phyloP scores from a whole-genome alignment of 2,329 filamentous ascomycete genomes.

The Delphinella strobiligena region DNA sequence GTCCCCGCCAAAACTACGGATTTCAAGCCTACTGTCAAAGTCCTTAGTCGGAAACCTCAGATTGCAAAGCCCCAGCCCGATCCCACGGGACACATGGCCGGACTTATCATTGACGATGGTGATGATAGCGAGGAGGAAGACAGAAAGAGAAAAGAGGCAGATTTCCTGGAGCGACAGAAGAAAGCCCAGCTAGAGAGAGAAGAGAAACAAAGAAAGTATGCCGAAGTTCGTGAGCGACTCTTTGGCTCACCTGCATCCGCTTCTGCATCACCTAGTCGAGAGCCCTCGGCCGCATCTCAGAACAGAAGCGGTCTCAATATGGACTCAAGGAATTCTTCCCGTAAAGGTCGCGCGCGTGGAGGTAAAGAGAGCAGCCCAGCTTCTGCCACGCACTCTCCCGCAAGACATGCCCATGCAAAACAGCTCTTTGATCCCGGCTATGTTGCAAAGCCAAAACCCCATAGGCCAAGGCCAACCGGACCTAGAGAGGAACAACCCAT shows the following conservation, averaged over 20 bases:
- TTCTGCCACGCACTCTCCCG: constrained; percentile 24
- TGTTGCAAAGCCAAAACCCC: constrained; percentile 45
- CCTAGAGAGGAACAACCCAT: constrained; percentile 56
- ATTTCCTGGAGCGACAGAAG: constrained; percentile 63
- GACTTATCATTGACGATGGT: constrained; percentile 33
- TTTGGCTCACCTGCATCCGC: constrained; percentile 49
- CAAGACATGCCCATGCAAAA: constrained; percentile 18
- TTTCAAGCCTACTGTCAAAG: constrained; percentile 72
- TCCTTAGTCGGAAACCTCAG: constrained; percentile 68
- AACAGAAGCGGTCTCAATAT: constrained; percentile 8
- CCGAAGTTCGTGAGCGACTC: constrained; percentile 76
- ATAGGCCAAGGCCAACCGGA: constrained; percentile 33
- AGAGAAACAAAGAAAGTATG: constrained; percentile 82
- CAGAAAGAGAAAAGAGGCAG: constrained; percentile 49
- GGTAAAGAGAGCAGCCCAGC: constrained; percentile 23
- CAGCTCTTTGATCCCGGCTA: constrained; percentile 73
- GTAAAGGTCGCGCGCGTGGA: constrained; percentile 18
- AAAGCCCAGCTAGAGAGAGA: constrained; percentile 70
- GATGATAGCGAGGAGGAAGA: constrained; percentile 56
- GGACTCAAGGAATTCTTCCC: constrained; percentile 12
- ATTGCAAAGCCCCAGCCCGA: constrained; percentile 45
- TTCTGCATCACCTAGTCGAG: constrained; percentile 1
- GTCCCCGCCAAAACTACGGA: constrained; percentile 52
- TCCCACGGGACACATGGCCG: constrained; percentile 31
- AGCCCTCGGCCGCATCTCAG: constrained; percentile 19